phyloP scores from a whole-genome alignment of 202 grass and related monocot genomes.

The Brachypodium distachyon region DNA sequence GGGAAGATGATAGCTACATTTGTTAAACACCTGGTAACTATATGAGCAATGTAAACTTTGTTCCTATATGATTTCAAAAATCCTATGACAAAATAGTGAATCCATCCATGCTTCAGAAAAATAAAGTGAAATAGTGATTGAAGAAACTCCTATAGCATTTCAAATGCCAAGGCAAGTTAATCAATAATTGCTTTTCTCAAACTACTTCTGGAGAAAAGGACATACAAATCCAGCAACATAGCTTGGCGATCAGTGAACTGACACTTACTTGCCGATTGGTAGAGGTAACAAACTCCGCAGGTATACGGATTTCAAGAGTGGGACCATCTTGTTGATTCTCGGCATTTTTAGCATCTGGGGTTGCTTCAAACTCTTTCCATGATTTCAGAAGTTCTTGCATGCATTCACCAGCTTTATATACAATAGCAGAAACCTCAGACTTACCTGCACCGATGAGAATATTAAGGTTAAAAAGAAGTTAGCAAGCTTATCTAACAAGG shows the following conservation, averaged over 20 bases:
- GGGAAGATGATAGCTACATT: not conserved
- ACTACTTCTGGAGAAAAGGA: not conserved
- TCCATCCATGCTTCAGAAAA: not conserved
- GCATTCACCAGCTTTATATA: conserved; percentile 94
- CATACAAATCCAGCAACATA: not conserved
- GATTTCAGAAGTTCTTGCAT: conserved; percentile 93
- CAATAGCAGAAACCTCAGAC: conserved; percentile 61
- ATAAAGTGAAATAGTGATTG: not conserved
- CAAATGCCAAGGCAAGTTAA: not conserved
- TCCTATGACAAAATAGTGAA: not conserved
- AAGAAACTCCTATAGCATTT: not conserved
- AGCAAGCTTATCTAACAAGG: not conserved
- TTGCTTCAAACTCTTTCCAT: conserved; percentile 79
- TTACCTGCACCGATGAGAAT: conserved; percentile 48
- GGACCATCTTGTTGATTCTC: conserved; percentile 59
- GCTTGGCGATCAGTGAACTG: not conserved
- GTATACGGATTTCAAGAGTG: conserved; percentile 82
- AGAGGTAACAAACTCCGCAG: conserved; percentile 73
- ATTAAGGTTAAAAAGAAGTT: conserved; percentile 5
- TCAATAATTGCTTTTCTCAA: not conserved
- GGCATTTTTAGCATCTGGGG: conserved; percentile 46
- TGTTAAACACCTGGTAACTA: not conserved
- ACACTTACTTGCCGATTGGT: conserved; percentile 78
- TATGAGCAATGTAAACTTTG: not conserved
- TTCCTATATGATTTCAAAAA: not conserved